phyloP scores from a whole-genome alignment of 2,329 filamentous ascomycete genomes.

The Alternaria arbusti region DNA sequence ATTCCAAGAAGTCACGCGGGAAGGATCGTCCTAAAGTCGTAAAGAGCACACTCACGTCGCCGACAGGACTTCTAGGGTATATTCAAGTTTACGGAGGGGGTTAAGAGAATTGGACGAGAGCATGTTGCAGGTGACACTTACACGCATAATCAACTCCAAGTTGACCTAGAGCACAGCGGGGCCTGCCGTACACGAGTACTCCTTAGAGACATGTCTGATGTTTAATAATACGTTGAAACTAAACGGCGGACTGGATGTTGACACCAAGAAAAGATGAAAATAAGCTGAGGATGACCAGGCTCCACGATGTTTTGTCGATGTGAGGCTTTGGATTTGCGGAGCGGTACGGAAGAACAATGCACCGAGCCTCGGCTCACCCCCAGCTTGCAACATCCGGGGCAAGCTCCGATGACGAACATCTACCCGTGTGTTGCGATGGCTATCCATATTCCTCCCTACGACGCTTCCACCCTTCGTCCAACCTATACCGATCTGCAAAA shows the following conservation, averaged over 20 bases:
- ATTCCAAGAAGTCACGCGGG: no score
- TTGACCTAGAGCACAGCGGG: background rate
- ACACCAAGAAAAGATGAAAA: background rate
- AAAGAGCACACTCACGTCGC: no score
- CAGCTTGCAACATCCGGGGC: conserved; percentile 20
- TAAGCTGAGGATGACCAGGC: background rate
- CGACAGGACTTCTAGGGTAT: background rate
- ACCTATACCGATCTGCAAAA: conserved; percentile 13
- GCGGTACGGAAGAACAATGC: conserved; percentile 5
- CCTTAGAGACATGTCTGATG: background rate
- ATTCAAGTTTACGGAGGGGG: background rate
- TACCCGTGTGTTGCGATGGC: conserved; percentile 11
- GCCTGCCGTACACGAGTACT: background rate
- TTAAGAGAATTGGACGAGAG: background rate
- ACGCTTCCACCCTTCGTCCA: background rate
- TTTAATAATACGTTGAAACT: accelerated
- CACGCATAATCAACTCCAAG: background rate
- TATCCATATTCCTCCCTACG: background rate
- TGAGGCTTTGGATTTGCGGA: background rate
- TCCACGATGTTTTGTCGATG: background rate
- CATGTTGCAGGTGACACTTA: background rate
- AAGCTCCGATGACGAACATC: conserved; percentile 10
- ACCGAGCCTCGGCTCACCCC: conserved; percentile 36
- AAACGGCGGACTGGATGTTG: background rate
- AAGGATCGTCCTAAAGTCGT: no score